These are phyloP conservation scores for Trypanosoma congolense DNA, from an alignment of 208 protist genomes.

Conservation along the genomic window DNA sequence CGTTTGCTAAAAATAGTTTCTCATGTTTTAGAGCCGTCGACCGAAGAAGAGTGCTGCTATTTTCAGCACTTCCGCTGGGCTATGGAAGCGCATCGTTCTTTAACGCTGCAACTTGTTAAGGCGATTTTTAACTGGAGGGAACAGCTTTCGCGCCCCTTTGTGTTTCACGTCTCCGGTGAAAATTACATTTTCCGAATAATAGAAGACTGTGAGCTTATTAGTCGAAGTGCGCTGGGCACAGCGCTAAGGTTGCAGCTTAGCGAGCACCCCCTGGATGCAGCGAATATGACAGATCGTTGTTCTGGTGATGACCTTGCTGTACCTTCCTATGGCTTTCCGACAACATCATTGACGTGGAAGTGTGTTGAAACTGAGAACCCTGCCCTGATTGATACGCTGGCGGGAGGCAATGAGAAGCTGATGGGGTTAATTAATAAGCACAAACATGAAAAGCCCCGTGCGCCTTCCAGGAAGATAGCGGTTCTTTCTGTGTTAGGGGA, in stretches of 20 bases:
- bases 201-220: conserved; percentile 42
- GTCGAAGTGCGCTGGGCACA: conserved; percentile 28
- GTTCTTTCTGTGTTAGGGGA: conserved; percentile 32
- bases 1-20: neutral
- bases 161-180: conserved; percentile 42
- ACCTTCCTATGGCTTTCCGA: neutral
- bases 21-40: neutral
- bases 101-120: conserved; percentile 52
- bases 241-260: conserved; percentile 35
- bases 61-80: conserved; percentile 22
- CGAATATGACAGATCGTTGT: conserved; percentile 13
- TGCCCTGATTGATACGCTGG: neutral
- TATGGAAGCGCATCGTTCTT: conserved; percentile 45
- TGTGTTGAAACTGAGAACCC: too few relatives aligned
- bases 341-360: too few relatives aligned
- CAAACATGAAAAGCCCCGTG: neutral
- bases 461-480: conserved; percentile 26
- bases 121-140: conserved; percentile 63
- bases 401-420: neutral
- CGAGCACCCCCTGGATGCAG: conserved; percentile 42
- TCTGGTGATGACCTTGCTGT: neutral
- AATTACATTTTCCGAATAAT: conserved; percentile 58
- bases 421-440: neutral
- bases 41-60: neutral
- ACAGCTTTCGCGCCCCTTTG: conserved; percentile 45